A percentile compares a stretch with the other conserved stretches of the same genome.
Evolutionary conservation across 2,329 filamentous ascomycete species (phyloP).

Genomic region (Metarhizium anisopliae): DNA sequence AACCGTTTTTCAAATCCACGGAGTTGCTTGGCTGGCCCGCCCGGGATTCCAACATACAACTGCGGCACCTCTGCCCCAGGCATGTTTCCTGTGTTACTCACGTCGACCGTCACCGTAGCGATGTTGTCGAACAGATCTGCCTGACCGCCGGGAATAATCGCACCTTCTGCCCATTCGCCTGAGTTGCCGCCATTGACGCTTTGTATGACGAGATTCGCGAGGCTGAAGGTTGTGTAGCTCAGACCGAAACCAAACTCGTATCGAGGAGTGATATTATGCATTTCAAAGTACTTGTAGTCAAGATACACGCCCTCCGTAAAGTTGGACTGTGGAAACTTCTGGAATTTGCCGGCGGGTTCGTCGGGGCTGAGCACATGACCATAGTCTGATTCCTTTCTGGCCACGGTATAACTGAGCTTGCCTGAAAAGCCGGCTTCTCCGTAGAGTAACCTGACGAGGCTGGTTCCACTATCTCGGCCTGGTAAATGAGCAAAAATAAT

Average conservation of each 20-base stretch:
- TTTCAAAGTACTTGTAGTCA: conserved; percentile 48
- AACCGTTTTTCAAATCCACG: conserved; percentile 56
- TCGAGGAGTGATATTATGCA: conserved; percentile 35
- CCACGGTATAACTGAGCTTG: conserved; percentile 53
- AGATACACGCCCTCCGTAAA: conserved; percentile 43
- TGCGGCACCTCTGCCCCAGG: conserved; percentile 39
- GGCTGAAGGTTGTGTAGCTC: conserved; percentile 45
- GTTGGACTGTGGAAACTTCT: conserved; percentile 40
- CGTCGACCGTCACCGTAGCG: conserved; percentile 25
- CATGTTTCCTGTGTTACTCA: conserved; percentile 33
- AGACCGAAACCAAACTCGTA: conserved; percentile 50
- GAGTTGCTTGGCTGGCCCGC: conserved; percentile 47
- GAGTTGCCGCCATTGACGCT: conserved; percentile 13
- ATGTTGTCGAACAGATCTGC: conserved; percentile 39
- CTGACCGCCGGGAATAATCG: conserved; percentile 33
- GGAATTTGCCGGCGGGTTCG: conserved; percentile 39
- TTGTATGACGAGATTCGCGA: conserved; percentile 31
- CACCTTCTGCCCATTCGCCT: conserved; percentile 28
- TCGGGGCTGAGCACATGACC: conserved; percentile 31
- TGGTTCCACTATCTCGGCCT: conserved; percentile 52
- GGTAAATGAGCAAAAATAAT: conserved; percentile 56
- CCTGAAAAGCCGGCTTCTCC: conserved; percentile 48
- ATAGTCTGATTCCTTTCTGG: conserved; percentile 47
- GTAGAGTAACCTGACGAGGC: conserved; percentile 47
- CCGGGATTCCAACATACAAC: conserved; percentile 38